A percentile compares a stretch with the other conserved stretches of the same genome.
Conservation (phyloP, 345 rosid genomes). For the Eucalyptus albens region DNA sequence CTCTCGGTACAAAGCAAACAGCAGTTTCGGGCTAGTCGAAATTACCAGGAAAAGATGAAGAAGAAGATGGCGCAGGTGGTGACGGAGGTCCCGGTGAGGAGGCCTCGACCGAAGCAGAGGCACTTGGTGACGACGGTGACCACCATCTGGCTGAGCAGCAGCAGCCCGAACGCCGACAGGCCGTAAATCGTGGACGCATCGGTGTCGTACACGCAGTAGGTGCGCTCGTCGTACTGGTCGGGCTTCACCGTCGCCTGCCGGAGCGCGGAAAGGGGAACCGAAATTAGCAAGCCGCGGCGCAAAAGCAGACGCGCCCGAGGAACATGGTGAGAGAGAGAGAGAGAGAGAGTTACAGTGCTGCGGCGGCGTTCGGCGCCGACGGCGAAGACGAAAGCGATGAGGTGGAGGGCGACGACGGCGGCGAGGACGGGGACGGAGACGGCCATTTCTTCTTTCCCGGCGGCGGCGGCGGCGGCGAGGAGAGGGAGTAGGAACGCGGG, state of each 20-base stretch:
- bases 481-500: neutral
- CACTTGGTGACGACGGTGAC: conserved; percentile 75
- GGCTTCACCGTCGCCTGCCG: conserved; percentile 46
- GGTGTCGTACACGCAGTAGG: conserved; percentile 60
- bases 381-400: conserved; percentile 88
- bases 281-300: neutral
- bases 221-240: conserved; percentile 73
- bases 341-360: conserved; percentile 40
- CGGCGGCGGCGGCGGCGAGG: neutral
- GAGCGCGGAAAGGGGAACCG: neutral
- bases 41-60: conserved; percentile 85
- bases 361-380: conserved; percentile 97
- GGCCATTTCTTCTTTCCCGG: conserved; percentile 28
- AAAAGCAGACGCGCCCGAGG: neutral
- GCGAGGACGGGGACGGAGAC: conserved; percentile 52
- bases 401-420: conserved; percentile 50
- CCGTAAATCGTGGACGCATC: conserved; percentile 86
- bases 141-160: conserved; percentile 60
- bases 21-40: neutral
- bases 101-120: conserved; percentile 85
- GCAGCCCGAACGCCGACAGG: conserved; percentile 59
- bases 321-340: neutral
- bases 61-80: conserved; percentile 52
- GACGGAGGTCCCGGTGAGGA: conserved; percentile 44
- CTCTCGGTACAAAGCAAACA: neutral